phyloP scores from a whole-genome alignment of 2,329 filamentous ascomycete genomes.

The Rutstroemia sp. region DNA sequence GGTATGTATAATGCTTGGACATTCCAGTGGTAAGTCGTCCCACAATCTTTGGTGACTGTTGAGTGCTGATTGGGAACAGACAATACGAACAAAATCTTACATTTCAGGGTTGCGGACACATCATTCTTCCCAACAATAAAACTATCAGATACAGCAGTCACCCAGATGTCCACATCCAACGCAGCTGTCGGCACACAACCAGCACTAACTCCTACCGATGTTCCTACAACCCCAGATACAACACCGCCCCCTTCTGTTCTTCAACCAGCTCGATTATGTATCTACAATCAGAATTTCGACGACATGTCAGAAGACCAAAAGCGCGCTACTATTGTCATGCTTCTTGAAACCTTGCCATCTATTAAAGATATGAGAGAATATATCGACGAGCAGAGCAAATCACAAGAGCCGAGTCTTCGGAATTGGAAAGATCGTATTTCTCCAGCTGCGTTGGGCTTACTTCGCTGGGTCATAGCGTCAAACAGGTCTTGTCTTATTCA shows the following conservation, averaged over 20 bases:
- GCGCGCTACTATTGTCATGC: slow-evolving; percentile 39
- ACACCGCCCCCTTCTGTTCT: slow-evolving; percentile 22
- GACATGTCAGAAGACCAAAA: slow-evolving; percentile 40
- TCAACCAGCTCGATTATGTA: slow-evolving; percentile 17
- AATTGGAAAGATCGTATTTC: slow-evolving; percentile 54
- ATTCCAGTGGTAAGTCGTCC: slow-evolving; percentile 10
- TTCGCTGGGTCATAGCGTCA: slow-evolving; percentile 85
- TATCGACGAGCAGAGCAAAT: slow-evolving; percentile 31
- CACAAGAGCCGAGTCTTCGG: slow-evolving; percentile 30
- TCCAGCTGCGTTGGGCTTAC: slow-evolving; percentile 56
- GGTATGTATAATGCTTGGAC: slow-evolving; percentile 16
- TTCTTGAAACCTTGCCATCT: slow-evolving; percentile 53
- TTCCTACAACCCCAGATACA: slow-evolving; percentile 22
- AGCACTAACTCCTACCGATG: neutral
- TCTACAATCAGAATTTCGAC: slow-evolving; percentile 53
- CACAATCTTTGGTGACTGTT: neutral
- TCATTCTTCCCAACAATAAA: slow-evolving; percentile 21
- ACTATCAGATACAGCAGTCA: slow-evolving; percentile 17
- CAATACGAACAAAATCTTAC: neutral
- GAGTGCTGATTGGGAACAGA: slow-evolving; percentile 1
- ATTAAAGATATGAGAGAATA: slow-evolving; percentile 50
- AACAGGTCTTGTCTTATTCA: slow-evolving; percentile 83
- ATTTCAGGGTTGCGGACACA: slow-evolving; percentile 24
- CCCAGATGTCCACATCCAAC: neutral
- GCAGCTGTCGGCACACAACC: neutral